Conservation (phyloP, 1,284 basidiomycete genomes). For the Cystobasidium sp. region DNA sequence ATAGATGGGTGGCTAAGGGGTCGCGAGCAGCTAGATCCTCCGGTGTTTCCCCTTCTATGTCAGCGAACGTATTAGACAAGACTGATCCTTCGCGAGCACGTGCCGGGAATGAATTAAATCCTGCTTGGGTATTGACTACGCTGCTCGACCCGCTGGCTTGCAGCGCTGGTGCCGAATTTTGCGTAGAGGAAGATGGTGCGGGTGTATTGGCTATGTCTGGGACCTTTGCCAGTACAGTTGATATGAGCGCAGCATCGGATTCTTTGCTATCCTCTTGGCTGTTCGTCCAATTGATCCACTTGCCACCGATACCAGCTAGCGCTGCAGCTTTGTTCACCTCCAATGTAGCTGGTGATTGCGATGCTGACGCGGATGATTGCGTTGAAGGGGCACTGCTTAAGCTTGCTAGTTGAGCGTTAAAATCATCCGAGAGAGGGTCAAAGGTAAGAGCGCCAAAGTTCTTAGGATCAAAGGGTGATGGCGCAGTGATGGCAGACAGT, state of each 20-base stretch:
- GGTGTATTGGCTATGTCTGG: constrained; percentile 4
- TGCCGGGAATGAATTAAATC: constrained; percentile 3
- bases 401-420: constrained; percentile 1
- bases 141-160: not conserved
- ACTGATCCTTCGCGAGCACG: not conserved
- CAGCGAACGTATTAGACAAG: not conserved
- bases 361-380: not conserved
- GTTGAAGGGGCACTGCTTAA: not conserved
- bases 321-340: constrained; percentile 37
- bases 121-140: not conserved
- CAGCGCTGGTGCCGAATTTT: not conserved
- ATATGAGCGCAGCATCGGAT: constrained; percentile 5
- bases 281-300: constrained; percentile 40
- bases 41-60: constrained; percentile 49
- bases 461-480: constrained; percentile 31
- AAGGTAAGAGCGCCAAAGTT: constrained; percentile 10
- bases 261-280: constrained; percentile 9
- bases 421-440: constrained; percentile 15
- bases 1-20: constrained; percentile 91
- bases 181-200: not conserved
- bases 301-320: constrained; percentile 31
- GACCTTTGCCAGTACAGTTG: constrained; percentile 6
- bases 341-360: constrained; percentile 11
- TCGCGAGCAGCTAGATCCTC: constrained; percentile 63
- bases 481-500: constrained; percentile 11